These are phyloP conservation scores for Draba incana DNA, from an alignment of 345 rosid species.

Conservation along the genomic window DNA sequence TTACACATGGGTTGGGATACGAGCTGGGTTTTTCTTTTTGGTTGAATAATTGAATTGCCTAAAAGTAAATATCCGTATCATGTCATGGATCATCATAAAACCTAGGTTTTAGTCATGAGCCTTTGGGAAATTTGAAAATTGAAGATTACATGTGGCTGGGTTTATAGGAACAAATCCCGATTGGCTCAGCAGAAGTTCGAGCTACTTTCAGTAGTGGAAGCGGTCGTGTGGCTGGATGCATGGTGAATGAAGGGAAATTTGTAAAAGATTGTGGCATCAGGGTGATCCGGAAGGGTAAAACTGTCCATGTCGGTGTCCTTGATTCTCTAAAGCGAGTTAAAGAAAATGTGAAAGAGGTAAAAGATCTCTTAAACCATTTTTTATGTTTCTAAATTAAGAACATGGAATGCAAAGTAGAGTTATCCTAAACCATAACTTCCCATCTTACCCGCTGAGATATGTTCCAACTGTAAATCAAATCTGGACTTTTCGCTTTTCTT, in stretches of 20 bases:
- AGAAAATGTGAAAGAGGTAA: conserved; percentile 95
- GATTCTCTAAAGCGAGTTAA: conserved; percentile 89
- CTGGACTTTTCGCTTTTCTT: conserved; percentile 7
- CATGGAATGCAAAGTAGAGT: not conserved
- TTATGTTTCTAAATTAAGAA: not conserved
- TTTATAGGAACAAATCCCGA: conserved; percentile 73
- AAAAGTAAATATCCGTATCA: conserved; percentile 22
- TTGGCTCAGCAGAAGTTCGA: conserved; percentile 89
- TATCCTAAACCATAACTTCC: not conserved
- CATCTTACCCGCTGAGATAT: conserved; percentile 8
- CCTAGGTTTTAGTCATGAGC: conserved; percentile 11
- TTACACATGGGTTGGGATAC: conserved; percentile 11
- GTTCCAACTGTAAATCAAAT: conserved; percentile 3
- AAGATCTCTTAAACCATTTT: not conserved
- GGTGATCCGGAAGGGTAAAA: conserved; percentile 68
- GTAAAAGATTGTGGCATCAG: conserved; percentile 85
- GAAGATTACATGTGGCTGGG: conserved; percentile 41
- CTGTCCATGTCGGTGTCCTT: conserved; percentile 68
- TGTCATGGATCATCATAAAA: conserved; percentile 1
- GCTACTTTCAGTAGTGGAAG: conserved; percentile 97
- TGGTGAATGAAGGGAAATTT: conserved; percentile 88
- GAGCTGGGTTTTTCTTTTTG: not conserved
- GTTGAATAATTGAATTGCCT: conserved; percentile 12
- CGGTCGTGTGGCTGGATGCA: conserved; percentile 98
- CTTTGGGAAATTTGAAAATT: conserved; percentile 31